Evolutionary conservation across 768 basidiomycete genomes (phyloP), one percentile per base, ranked within the genome.

Genomic region (Sistotremastrum niveocremeum): DNA sequence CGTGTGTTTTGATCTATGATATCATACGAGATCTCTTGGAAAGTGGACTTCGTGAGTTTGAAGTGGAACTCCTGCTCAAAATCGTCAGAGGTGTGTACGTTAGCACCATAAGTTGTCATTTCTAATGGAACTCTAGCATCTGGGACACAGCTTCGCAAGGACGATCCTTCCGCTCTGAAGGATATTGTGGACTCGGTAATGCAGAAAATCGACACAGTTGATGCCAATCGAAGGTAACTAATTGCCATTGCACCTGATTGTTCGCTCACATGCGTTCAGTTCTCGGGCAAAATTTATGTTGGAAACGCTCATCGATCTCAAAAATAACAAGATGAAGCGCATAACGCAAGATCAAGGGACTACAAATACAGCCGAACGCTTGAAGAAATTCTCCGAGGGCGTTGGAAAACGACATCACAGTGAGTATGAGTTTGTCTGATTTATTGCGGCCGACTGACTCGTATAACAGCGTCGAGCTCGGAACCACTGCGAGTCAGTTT

Each of bases 251-350:
- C 39, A 37, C 36, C 34, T 7, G 37, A 31, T 39, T 30, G 30
- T 37, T 46, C 39, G 20, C 34, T 46, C 37, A 46, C 31, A 12
- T 37, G 32, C 12, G 11, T 51, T 8, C 52, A 95, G 88, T 60
- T 90, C 91, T 4, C 83, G 95, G 38, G 84, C 88, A 7, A 77
- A 78, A 11, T 98, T 97, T 65, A 95, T 98, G 93, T 66, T 95
- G 48, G 95, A 98, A 63, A 93, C 88, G 0, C 69, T 99, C 32
- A 76, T 73, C 4, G 89, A 93, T 60, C 73, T 98, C 46, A 94
- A 94, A 60, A 94, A 90, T 58, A 94, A 93, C 64, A 91, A 85
- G 60, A 54, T 74, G 44, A 86, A 82, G 58, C 67, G 75, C 46
- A 70, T 72, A 4, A 75, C 65, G 1, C 72, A 75, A 1, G 78